Evolutionary conservation across 2,329 filamentous ascomycete species (phyloP).

Genomic region (Aspergillus unguis): DNA sequence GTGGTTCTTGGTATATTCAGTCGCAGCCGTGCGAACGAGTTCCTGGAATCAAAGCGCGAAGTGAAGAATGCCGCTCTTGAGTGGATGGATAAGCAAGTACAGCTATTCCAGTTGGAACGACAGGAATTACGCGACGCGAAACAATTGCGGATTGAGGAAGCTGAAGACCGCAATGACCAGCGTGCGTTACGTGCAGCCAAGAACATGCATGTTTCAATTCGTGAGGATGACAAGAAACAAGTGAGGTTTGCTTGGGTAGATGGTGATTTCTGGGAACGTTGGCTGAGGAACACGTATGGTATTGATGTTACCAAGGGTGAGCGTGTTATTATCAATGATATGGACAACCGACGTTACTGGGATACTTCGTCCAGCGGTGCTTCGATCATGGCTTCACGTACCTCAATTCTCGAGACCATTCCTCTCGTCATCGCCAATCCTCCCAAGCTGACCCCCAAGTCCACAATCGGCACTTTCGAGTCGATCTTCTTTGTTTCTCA

Average conservation of each 20-base stretch:
- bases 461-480: conserved; percentile 47
- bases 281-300: conserved; percentile 92
- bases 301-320: conserved; percentile 83
- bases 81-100: conserved; percentile 96
- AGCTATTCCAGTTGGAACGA: conserved; percentile 85
- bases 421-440: conserved; percentile 50
- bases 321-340: conserved; percentile 92
- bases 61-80: conserved; percentile 94
- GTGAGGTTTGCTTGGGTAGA: conserved; percentile 97
- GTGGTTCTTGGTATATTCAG: conserved; percentile 91
- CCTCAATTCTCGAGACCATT: conserved; percentile 81
- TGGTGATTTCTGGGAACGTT: conserved; percentile 94
- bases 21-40: conserved; percentile 74
- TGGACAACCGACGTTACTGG: conserved; percentile 94
- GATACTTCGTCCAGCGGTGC: conserved; percentile 86
- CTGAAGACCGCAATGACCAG: conserved; percentile 87
- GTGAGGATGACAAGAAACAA: conserved; percentile 79
- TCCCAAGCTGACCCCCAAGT: conserved; percentile 48
- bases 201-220: conserved; percentile 86
- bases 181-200: conserved; percentile 83
- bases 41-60: conserved; percentile 74
- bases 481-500: conserved; percentile 46
- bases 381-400: conserved; percentile 82
- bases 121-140: conserved; percentile 93
- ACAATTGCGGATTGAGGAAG: conserved; percentile 92